Evolutionary conservation across 1,284 basidiomycete genomes (phyloP).

Genomic region (Singerocomus rubriflavus): DNA sequence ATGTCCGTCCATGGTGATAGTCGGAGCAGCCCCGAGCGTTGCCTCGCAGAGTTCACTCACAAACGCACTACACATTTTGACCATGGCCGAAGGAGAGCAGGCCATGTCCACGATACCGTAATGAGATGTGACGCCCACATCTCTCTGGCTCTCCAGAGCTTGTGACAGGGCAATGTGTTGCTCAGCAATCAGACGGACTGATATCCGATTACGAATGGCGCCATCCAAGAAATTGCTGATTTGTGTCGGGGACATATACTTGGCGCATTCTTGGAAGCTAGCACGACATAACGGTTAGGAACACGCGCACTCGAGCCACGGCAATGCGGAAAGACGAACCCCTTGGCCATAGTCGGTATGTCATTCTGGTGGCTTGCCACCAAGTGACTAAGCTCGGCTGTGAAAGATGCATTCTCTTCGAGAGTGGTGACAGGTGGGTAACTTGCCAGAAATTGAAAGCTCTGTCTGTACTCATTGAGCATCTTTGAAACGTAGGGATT

Average conservation of each 20-base stretch:
- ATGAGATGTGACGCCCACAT: conserved; percentile 35
- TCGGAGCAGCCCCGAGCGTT: conserved; percentile 74
- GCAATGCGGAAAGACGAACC: conserved; percentile 44
- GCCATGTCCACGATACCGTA: conserved; percentile 68
- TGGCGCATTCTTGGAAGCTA: conserved; percentile 84
- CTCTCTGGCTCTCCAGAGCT: conserved; percentile 44
- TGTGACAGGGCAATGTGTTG: conserved; percentile 85
- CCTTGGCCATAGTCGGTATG: conserved; percentile 86
- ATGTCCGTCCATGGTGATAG: conserved; percentile 66
- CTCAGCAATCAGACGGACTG: conserved; percentile 87
- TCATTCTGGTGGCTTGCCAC: conserved; percentile 83
- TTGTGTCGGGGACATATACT: conserved; percentile 78
- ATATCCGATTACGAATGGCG: conserved; percentile 84
- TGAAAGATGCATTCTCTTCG: conserved; percentile 70
- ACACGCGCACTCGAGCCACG: background rate
- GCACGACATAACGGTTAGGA: conserved; percentile 5
- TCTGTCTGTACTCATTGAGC: conserved; percentile 69
- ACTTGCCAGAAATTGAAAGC: conserved; percentile 71
- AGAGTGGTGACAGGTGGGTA: conserved; percentile 65
- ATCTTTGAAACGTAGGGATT: conserved; percentile 84
- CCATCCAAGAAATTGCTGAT: conserved; percentile 80
- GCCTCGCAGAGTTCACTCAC: conserved; percentile 83
- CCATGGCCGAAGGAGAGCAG: conserved; percentile 69
- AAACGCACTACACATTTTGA: conserved; percentile 75
- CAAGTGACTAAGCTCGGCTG: conserved; percentile 63